These are phyloP conservation scores for Fusarium continuum DNA, from an alignment of 2,329 filamentous ascomycete genomes.

Conservation along the genomic window DNA sequence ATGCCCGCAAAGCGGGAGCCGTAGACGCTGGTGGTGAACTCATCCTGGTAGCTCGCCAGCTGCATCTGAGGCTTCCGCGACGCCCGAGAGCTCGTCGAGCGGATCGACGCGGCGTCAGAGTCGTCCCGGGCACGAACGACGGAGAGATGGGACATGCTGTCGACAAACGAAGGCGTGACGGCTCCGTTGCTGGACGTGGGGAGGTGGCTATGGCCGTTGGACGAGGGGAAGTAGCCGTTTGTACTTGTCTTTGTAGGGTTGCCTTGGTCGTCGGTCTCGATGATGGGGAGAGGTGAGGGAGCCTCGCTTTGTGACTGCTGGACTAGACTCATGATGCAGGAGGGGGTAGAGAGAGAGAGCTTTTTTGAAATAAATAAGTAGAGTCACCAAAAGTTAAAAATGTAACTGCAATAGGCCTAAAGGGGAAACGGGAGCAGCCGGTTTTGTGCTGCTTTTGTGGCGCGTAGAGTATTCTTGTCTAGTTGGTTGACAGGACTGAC, in stretches of 20 bases:
- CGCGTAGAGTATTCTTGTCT: slow-evolving; percentile 3
- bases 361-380: not conserved
- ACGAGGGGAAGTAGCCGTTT: slow-evolving; percentile 38
- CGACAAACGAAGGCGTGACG: slow-evolving; percentile 26
- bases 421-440: slow-evolving; percentile 26
- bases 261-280: slow-evolving; percentile 46
- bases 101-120: slow-evolving; percentile 43
- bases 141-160: slow-evolving; percentile 62
- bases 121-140: slow-evolving; percentile 52
- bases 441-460: slow-evolving; percentile 16
- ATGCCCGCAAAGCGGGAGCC: slow-evolving; percentile 83
- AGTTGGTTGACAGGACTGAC: slow-evolving; percentile 21
- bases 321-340: slow-evolving; percentile 38
- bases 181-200: slow-evolving; percentile 43
- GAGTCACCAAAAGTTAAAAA: slow-evolving; percentile 3
- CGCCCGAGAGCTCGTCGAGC: slow-evolving; percentile 39
- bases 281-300: slow-evolving; percentile 42
- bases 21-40: slow-evolving; percentile 83
- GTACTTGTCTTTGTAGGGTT: slow-evolving; percentile 41
- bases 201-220: slow-evolving; percentile 25
- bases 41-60: slow-evolving; percentile 62
- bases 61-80: slow-evolving; percentile 51
- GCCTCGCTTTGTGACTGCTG: slow-evolving; percentile 35
- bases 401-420: not conserved
- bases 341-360: slow-evolving; percentile 24